Conservation (phyloP, 192 early-diverging fungal species). For the Gamsiella multidivaricata region DNA sequence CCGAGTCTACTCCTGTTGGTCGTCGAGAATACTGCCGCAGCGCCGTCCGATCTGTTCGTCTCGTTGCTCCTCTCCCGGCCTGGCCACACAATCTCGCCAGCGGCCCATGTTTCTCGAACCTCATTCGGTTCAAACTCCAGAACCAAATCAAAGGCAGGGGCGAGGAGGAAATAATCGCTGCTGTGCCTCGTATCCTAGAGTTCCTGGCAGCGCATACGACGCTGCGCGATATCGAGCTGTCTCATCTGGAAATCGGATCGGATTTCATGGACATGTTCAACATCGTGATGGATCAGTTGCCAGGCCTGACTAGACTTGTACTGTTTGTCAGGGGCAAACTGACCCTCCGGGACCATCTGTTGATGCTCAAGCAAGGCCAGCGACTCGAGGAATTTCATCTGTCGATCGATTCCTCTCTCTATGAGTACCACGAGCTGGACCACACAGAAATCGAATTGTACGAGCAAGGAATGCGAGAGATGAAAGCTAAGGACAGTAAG, state of each 20-base stretch:
- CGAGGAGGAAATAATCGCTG: neutral
- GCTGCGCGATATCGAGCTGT: slow-evolving; percentile 1
- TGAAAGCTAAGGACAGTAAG: neutral
- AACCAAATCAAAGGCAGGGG: neutral
- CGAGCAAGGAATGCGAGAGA: neutral
- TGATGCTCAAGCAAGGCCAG: neutral
- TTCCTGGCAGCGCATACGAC: neutral
- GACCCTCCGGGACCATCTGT: neutral
- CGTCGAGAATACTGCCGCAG: slow-evolving; percentile 2
- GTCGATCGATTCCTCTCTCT: neutral
- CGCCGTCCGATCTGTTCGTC: neutral
- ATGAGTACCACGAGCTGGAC: neutral
- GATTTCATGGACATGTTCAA: neutral
- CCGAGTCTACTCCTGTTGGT: neutral
- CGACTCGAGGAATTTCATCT: slow-evolving; percentile 8
- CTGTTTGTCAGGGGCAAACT: neutral
- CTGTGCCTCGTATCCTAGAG: neutral
- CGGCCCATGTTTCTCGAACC: slow-evolving; percentile 4
- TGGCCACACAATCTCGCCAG: neutral
- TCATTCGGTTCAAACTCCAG: neutral
- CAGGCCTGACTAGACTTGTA: neutral
- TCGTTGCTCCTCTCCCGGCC: neutral
- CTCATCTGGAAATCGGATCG: neutral
- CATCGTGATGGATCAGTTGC: neutral
- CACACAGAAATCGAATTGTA: neutral